Base-by-base conservation (phyloP, 768 basidiomycete species). In the Glaciozyma antarctica region DNA sequence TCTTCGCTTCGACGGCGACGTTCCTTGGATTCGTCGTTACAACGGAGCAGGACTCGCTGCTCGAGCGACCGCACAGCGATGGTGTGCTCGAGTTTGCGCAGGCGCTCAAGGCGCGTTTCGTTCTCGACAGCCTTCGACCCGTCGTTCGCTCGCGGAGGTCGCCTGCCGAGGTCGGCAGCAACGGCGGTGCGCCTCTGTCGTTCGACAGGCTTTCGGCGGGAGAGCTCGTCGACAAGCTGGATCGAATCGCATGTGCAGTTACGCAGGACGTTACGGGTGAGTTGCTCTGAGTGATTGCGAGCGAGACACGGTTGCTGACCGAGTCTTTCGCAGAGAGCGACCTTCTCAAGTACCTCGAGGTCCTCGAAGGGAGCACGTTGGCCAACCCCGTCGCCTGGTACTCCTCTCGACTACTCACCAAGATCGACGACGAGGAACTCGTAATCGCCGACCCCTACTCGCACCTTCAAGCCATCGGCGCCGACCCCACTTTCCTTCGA, bases 311-410 rank as follows among this genome's bases (percentile, higher is more conserved):
- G 17, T 6, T 26, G 8, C 16, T 30, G 53, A 54, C 5, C 6
- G 17, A 30, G 3, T 5, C 32, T 17, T 30, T 54, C 17, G 24
- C 53, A 54, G 53, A 54, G 5, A 26, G 17, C 21, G 53, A 54
- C 32, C 28, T 54, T 0, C 32, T 54, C 32, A 26, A 30, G 9
- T 54, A 54, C 53, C 28, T 54, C 53, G 32, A 54, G 16, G 53
- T 54, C 9, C 32, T 54, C 32, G 53, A 54, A 30, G 10, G 28
- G 5, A 54, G 53, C 32, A 34, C 53, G 17, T 26, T 54, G 28
- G 28, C 53, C 53, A 30, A 54, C 32, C 53, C 53, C 53, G 32
- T 30, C 17, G 53, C 53, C 17, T 54, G 53, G 53, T 54, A 54
- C 32, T 32, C 53, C 10, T 32, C 53, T 30, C 53, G 53, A 26